Percentiles rank a stretch among this genome's conserved stretches.
phyloP scores from a whole-genome alignment of 306 rosid genomes.

The Vigna mungo region DNA sequence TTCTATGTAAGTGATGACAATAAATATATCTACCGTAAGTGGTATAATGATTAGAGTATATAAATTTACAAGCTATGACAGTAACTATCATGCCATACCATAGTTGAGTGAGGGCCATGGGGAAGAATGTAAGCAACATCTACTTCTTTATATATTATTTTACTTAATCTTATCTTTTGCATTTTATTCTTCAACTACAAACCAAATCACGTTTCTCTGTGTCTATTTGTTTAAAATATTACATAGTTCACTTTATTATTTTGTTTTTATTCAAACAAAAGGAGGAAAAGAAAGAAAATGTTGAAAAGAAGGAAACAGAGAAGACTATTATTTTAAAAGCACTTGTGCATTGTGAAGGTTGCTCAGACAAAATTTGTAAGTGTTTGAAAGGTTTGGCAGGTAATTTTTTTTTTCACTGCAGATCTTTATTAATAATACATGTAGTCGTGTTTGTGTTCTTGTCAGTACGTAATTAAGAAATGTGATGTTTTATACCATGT shows the following conservation, averaged over 20 bases:
- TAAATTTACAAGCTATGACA: neutral
- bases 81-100: constrained; percentile 18
- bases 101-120: constrained; percentile 40
- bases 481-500: neutral
- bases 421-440: neutral
- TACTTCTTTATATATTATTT: neutral
- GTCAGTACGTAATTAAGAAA: neutral
- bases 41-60: constrained; percentile 20
- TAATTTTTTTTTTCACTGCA: constrained; percentile 20
- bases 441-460: neutral
- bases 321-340: constrained; percentile 70
- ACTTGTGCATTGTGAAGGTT: constrained; percentile 79
- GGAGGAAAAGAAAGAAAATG: constrained; percentile 28
- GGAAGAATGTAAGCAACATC: constrained; percentile 37
- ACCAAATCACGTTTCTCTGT: neutral
- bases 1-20: constrained; percentile 19
- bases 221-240: neutral
- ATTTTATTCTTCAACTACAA: constrained; percentile 10
- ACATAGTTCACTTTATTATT: neutral
- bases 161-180: neutral
- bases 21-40: constrained; percentile 7
- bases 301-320: constrained; percentile 28
- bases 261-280: constrained; percentile 12
- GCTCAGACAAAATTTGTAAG: constrained; percentile 57
- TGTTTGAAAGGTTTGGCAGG: constrained; percentile 72